phyloP scores from a whole-genome alignment of 148 eudicot genomes.

The Camellia sinensis region DNA sequence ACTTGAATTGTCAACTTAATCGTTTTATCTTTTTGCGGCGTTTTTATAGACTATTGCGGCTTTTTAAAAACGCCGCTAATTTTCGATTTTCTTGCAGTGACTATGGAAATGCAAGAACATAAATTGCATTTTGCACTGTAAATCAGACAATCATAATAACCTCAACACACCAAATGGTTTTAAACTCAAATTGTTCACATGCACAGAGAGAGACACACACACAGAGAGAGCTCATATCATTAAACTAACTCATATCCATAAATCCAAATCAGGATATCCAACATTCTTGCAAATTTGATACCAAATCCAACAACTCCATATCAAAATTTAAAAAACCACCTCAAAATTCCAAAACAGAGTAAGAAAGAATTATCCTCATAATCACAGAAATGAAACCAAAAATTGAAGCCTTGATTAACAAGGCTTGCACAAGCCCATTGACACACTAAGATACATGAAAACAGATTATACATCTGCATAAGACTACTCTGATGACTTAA shows the following conservation, averaged over 20 bases:
- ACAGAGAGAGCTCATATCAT: not conserved
- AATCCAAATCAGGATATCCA: not conserved
- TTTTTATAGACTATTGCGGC: too few relatives aligned
- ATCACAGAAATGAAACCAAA: not conserved
- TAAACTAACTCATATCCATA: not conserved
- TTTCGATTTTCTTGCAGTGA: too few relatives aligned
- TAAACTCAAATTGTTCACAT: too few relatives aligned
- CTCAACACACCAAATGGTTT: too few relatives aligned
- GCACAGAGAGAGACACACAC: too few relatives aligned
- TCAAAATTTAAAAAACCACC: not conserved
- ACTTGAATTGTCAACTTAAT: too few relatives aligned
- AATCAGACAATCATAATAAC: too few relatives aligned
- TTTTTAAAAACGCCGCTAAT: too few relatives aligned
- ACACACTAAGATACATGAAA: not conserved
- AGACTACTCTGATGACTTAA: not conserved
- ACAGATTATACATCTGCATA: not conserved
- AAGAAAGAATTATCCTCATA: not conserved
- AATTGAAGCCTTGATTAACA: not conserved
- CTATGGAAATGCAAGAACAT: too few relatives aligned
- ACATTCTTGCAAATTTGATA: not conserved
- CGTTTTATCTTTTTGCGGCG: too few relatives aligned
- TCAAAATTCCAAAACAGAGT: not conserved
- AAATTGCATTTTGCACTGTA: too few relatives aligned
- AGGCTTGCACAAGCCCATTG: not conserved
- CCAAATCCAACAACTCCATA: not conserved